A percentile compares a stretch with the other conserved stretches of the same genome.
phyloP scores from a whole-genome alignment of 1,139 yeast genomes.

The Meyerozyma carpophila region DNA sequence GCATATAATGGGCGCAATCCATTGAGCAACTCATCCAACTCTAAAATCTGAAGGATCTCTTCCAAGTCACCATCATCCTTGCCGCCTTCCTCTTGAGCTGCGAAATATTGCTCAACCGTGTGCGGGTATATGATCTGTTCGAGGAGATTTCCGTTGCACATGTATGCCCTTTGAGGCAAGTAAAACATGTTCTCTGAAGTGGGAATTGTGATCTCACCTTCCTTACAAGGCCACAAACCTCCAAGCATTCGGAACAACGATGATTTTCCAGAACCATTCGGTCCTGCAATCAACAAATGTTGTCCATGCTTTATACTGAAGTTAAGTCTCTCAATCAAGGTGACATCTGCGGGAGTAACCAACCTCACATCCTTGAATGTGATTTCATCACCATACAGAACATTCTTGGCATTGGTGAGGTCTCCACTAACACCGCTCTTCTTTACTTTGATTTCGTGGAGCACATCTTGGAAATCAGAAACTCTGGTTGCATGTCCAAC shows the following conservation, averaged over 20 bases:
- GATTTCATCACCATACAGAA: constrained; percentile 50
- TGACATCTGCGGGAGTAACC: constrained; percentile 79
- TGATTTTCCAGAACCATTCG: constrained; percentile 94
- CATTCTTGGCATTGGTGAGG: constrained; percentile 24
- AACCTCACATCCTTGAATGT: constrained; percentile 71
- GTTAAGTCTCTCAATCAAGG: constrained; percentile 58
- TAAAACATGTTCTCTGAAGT: constrained; percentile 70
- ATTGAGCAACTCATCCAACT: constrained; percentile 50
- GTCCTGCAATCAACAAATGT: constrained; percentile 86
- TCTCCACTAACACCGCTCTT: constrained; percentile 18
- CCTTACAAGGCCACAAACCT: constrained; percentile 86
- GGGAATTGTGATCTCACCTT: constrained; percentile 62
- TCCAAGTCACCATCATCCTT: constrained; percentile 59
- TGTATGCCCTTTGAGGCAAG: constrained; percentile 88
- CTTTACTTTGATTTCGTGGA: constrained; percentile 44
- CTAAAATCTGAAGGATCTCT: constrained; percentile 55
- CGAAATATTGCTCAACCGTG: constrained; percentile 51
- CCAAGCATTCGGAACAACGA: constrained; percentile 87
- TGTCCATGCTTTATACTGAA: constrained; percentile 78
- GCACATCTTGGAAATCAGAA: constrained; percentile 60
- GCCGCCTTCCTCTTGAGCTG: constrained; percentile 22
- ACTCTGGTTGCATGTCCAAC: constrained; percentile 82
- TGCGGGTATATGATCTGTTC: constrained; percentile 91
- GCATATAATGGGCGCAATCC: constrained; percentile 50
- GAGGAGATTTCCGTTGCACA: constrained; percentile 65